phyloP scores from a whole-genome alignment of 352 stramenopile genomes.

The Globisporangium cederbergense region DNA sequence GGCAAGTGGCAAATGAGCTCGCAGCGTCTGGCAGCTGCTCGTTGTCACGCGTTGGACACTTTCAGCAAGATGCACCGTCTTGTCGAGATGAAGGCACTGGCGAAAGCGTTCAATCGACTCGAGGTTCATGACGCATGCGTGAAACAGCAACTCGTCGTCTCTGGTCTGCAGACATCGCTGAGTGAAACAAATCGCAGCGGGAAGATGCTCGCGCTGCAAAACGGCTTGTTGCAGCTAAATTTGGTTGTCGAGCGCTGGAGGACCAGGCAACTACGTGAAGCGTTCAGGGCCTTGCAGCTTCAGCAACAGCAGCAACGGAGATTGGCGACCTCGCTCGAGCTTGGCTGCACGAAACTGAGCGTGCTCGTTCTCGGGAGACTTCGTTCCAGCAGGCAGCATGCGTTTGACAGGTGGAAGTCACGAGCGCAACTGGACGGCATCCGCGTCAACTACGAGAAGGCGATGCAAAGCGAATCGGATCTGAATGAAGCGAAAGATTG shows the following conservation, averaged over 20 bases:
- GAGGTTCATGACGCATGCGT: not conserved
- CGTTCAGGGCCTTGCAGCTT: not conserved
- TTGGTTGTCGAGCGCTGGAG: not conserved
- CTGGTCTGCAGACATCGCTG: conserved; percentile 1
- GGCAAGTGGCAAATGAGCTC: conserved; percentile 7
- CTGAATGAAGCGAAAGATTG: conserved; percentile 68
- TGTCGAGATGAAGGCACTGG: conserved; percentile 9
- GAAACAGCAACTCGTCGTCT: conserved; percentile 4
- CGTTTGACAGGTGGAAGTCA: conserved; percentile 25
- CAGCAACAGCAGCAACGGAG: not conserved
- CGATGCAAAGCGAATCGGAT: conserved; percentile 27
- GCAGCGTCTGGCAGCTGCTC: not conserved
- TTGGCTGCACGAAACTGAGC: conserved; percentile 25
- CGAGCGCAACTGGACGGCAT: conserved; percentile 24
- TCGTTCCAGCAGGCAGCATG: conserved; percentile 17
- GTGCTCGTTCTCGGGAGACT: conserved; percentile 21
- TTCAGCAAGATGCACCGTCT: conserved; percentile 6
- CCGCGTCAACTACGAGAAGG: conserved; percentile 20
- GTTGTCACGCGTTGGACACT: conserved; percentile 3
- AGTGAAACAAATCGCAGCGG: not conserved
- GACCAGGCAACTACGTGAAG: not conserved
- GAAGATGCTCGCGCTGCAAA: conserved; percentile 4
- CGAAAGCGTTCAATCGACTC: conserved; percentile 12
- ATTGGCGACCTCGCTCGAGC: not conserved
- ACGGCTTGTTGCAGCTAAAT: not conserved